These are phyloP conservation scores for Phytophthora pistaciae DNA, from an alignment of 352 stramenopile genomes.

Conservation along the genomic window DNA sequence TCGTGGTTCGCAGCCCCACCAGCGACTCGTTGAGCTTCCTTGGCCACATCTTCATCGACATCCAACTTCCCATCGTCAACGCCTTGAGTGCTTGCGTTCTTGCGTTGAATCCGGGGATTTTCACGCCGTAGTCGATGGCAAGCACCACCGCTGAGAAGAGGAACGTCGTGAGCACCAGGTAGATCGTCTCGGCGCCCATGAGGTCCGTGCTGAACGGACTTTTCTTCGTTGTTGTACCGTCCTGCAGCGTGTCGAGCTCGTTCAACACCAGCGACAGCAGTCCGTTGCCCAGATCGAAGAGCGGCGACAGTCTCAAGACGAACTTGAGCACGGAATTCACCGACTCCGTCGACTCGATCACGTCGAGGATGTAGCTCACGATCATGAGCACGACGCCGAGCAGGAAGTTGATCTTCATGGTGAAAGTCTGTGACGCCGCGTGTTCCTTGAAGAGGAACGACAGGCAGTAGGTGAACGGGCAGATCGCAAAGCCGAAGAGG, in stretches of 20 bases:
- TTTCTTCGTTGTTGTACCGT: conserved; percentile 38
- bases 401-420: conserved; percentile 68
- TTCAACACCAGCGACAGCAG: conserved; percentile 42
- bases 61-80: conserved; percentile 17
- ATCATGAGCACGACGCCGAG: conserved; percentile 70
- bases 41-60: conserved; percentile 44
- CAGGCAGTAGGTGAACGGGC: conserved; percentile 65
- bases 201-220: conserved; percentile 56
- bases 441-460: conserved; percentile 68
- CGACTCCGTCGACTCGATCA: conserved; percentile 38
- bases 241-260: conserved; percentile 31
- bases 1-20: conserved; percentile 29
- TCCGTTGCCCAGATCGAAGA: conserved; percentile 63
- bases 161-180: conserved; percentile 33
- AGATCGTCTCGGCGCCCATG: conserved; percentile 63
- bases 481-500: conserved; percentile 70
- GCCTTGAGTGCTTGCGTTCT: neutral
- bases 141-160: conserved; percentile 32
- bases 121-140: conserved; percentile 39
- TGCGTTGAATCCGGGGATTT: conserved; percentile 10
- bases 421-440: conserved; percentile 64
- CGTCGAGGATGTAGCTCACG: conserved; percentile 60
- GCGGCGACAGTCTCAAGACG: conserved; percentile 70
- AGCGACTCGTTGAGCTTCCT: conserved; percentile 40
- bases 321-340: conserved; percentile 59